These are phyloP conservation scores for Colletotrichum euphorbiae DNA, from an alignment of 2,329 filamentous ascomycete genomes.

Conservation along the genomic window DNA sequence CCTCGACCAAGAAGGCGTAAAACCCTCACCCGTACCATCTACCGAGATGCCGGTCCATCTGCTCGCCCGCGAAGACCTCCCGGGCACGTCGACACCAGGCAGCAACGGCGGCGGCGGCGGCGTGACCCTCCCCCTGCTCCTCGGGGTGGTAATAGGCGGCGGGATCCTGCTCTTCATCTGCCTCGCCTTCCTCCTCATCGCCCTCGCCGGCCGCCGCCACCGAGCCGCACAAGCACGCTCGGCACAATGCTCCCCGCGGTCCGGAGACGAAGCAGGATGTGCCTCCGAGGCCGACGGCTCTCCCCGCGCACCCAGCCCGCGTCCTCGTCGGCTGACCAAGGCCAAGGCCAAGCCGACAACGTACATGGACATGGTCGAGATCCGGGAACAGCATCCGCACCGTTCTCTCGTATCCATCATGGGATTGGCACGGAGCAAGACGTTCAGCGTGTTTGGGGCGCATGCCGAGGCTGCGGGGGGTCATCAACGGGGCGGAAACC, in stretches of 20 bases:
- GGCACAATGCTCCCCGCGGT: background rate
- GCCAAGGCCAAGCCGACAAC: conserved; percentile 8
- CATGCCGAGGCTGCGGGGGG: background rate
- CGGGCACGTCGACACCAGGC: background rate
- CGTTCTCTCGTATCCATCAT: conserved; percentile 27
- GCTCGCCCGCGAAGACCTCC: background rate
- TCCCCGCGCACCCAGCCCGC: conserved; percentile 31
- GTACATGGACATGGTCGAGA: conserved; percentile 33
- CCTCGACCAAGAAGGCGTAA: background rate
- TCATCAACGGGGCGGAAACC: conserved; percentile 12
- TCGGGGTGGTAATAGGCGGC: conserved; percentile 62
- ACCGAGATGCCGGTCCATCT: background rate
- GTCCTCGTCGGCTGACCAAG: conserved; percentile 34
- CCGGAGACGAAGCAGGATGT: conserved; percentile 1
- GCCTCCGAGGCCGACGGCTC: conserved; percentile 3
- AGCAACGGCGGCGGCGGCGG: conserved; percentile 1
- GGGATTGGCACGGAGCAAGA: conserved; percentile 42
- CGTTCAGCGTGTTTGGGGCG: conserved; percentile 44
- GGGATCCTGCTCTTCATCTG: conserved; percentile 57
- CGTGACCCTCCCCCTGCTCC: conserved; percentile 50
- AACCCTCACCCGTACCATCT: background rate
- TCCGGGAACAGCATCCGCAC: conserved; percentile 16
- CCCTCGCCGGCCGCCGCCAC: conserved; percentile 49
- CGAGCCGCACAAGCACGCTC: conserved; percentile 30
- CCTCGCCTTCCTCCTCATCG: conserved; percentile 57